A percentile compares a stretch with the other conserved stretches of the same genome.
Evolutionary conservation across 106 monocot species (phyloP).

Genomic region (Apostasia shenzhenica): DNA sequence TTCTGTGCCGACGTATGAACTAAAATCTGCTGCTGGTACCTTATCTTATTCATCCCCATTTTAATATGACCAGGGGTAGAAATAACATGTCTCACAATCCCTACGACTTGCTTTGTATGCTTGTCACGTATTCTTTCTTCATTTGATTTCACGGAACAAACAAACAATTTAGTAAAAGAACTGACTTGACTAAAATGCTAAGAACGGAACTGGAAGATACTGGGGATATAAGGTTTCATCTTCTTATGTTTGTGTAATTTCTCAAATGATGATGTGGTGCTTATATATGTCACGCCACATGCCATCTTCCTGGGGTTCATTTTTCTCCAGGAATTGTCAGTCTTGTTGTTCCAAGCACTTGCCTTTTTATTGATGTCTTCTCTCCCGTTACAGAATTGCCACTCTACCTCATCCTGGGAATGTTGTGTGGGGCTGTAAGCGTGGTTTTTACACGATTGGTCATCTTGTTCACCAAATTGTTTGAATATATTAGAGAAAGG

Average conservation of each 20-base stretch:
- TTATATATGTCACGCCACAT: too few relatives aligned
- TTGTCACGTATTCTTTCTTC: background rate
- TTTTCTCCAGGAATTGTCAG: too few relatives aligned
- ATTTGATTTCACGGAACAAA: background rate
- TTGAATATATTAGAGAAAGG: slow-evolving; percentile 75
- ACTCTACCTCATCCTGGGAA: slow-evolving; percentile 91
- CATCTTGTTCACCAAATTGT: slow-evolving; percentile 78
- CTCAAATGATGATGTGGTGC: too few relatives aligned
- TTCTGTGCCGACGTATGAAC: slow-evolving; percentile 91
- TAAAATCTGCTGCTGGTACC: slow-evolving; percentile 99
- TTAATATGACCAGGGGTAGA: slow-evolving; percentile 8
- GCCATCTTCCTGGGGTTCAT: too few relatives aligned
- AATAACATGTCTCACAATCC: background rate
- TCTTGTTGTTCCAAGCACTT: too few relatives aligned
- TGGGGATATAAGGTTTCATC: background rate
- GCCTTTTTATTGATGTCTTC: background rate
- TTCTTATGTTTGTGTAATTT: too few relatives aligned
- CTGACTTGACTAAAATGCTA: background rate
- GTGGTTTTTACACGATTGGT: slow-evolving; percentile 84
- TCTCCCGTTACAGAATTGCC: slow-evolving; percentile 74
- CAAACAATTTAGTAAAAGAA: background rate
- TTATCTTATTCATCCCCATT: slow-evolving; percentile 46
- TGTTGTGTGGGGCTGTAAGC: slow-evolving; percentile 96
- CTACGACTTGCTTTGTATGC: background rate
- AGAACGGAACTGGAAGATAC: slow-evolving; percentile 1